Conservation (phyloP, 2,329 filamentous ascomycete species). For the Colletotrichum abscissum region DNA sequence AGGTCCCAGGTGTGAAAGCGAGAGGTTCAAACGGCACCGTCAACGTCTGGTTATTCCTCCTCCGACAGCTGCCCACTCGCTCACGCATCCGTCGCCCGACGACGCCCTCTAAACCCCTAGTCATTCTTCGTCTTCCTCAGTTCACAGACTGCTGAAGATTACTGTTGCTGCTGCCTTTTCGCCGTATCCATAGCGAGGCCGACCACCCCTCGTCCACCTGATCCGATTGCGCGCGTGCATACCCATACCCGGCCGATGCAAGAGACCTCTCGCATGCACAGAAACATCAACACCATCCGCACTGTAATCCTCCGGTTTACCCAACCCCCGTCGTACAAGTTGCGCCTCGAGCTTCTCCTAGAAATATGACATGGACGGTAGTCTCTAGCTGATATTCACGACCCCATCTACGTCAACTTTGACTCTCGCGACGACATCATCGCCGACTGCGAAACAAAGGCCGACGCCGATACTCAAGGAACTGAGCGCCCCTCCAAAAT, state of each 20-base stretch:
- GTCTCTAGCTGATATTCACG: constrained; percentile 23
- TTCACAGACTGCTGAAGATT: not conserved
- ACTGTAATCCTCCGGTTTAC: not conserved
- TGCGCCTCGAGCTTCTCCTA: not conserved
- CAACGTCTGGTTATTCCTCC: not conserved
- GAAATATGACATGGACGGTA: constrained; percentile 26
- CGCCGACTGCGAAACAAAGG: not conserved
- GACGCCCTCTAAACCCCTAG: constrained; percentile 9
- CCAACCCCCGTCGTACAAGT: not conserved
- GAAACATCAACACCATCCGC: not conserved
- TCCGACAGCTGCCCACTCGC: constrained; percentile 23
- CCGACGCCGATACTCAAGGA: not conserved
- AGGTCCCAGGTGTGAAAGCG: not conserved
- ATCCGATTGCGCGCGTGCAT: constrained; percentile 2
- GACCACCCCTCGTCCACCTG: not conserved
- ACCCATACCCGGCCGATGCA: constrained; percentile 1
- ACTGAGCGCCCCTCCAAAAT: constrained; percentile 1
- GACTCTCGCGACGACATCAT: not conserved
- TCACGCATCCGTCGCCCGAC: constrained; percentile 19
- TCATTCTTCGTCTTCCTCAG: not conserved
- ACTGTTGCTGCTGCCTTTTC: not conserved
- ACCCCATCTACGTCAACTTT: not conserved
- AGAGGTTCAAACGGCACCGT: not conserved
- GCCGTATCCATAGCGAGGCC: not conserved
- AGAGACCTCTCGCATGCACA: not conserved